Conservation (phyloP, 164 flowering plant genomes). For the Stephania yunnanensis region DNA sequence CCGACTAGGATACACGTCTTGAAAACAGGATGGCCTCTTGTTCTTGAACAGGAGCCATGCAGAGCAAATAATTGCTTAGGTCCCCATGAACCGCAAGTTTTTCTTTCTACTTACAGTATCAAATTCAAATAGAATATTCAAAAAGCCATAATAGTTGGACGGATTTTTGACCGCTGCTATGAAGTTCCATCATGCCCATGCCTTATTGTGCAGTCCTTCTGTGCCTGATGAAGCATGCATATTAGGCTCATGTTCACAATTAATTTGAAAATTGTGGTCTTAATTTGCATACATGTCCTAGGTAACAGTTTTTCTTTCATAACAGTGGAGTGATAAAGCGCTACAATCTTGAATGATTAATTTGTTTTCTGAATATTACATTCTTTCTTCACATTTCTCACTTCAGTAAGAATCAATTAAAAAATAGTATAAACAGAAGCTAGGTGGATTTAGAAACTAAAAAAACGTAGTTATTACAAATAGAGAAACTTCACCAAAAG, state of each 20-base stretch:
- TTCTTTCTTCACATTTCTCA: neutral
- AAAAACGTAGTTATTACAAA: neutral
- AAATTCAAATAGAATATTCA: no score
- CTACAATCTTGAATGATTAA: neutral
- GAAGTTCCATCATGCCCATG: no score
- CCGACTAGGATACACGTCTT: no score
- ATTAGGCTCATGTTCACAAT: neutral
- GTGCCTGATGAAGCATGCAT: neutral
- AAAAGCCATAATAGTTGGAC: no score
- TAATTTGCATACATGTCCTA: neutral
- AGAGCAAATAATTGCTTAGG: no score
- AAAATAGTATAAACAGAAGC: neutral
- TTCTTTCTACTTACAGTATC: no score
- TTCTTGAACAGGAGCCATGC: no score
- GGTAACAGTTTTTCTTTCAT: neutral
- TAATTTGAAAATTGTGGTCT: neutral
- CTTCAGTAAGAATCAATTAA: neutral
- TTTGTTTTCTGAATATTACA: neutral
- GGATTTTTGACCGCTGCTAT: no score
- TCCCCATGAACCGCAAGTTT: no score
- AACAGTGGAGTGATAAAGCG: neutral
- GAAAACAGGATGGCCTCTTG: no score
- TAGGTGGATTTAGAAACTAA: neutral
- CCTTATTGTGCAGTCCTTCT: no score
- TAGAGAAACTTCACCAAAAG: neutral